Evolutionary conservation across 192 early-diverging fungal genomes (phyloP).

Genomic region (Coemansia sp.): DNA sequence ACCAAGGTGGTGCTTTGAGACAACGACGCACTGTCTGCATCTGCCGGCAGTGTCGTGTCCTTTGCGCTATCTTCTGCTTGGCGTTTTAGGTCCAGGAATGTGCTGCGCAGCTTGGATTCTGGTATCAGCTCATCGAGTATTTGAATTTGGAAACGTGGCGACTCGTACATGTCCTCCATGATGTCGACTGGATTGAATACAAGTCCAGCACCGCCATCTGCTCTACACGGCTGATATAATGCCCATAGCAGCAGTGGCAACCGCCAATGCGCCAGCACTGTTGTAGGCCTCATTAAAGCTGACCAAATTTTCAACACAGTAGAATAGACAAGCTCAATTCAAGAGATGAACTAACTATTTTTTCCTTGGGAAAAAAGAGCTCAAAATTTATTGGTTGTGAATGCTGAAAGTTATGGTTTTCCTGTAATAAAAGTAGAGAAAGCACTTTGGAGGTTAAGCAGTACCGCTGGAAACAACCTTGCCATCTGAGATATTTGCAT

Average conservation of each 20-base stretch:
- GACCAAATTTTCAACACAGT: too few species aligned
- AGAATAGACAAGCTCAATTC: too few species aligned
- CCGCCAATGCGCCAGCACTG: neutral
- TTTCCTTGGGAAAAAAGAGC: neutral
- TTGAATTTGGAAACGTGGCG: slow-evolving; percentile 31
- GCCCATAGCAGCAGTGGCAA: neutral
- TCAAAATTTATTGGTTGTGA: too few species aligned
- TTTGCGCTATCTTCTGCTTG: too few species aligned
- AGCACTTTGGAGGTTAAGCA: neutral
- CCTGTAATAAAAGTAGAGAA: neutral
- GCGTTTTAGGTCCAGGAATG: slow-evolving; percentile 7
- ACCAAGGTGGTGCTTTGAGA: neutral
- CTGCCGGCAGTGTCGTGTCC: too few species aligned
- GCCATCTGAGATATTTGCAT: slow-evolving; percentile 6
- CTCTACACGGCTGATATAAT: neutral
- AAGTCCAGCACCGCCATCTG: neutral
- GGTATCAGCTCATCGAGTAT: slow-evolving; percentile 23
- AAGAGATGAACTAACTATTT: neutral
- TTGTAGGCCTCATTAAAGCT: too few species aligned
- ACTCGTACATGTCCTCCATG: slow-evolving; percentile 33
- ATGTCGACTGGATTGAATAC: slow-evolving; percentile 25
- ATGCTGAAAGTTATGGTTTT: too few species aligned
- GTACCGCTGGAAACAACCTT: slow-evolving; percentile 1
- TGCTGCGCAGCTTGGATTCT: slow-evolving; percentile 17
- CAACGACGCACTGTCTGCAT: neutral